Evolutionary conservation across 1,284 basidiomycete genomes (phyloP).

Genomic region (Jaminaea rosea): DNA sequence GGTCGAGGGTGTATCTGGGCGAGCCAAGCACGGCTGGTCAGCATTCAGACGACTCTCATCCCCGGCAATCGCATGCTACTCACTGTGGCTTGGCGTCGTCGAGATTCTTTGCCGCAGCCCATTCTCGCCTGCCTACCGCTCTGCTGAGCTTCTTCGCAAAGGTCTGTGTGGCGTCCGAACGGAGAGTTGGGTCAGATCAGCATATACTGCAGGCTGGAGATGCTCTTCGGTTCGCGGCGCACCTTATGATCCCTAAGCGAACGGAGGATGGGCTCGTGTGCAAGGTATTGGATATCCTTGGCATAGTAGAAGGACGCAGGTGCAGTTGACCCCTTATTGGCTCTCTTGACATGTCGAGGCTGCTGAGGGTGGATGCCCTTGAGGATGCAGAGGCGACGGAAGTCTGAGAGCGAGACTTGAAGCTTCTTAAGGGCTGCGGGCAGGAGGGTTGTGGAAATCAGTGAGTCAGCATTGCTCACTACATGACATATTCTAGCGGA

Average conservation of each 20-base stretch:
- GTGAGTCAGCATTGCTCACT: background rate
- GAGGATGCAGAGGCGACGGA: conserved; percentile 90
- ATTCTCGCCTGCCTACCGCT: conserved; percentile 86
- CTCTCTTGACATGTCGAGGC: conserved; percentile 80
- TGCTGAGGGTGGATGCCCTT: conserved; percentile 99
- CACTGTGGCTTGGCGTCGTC: conserved; percentile 69
- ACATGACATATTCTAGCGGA: background rate
- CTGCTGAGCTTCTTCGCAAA: conserved; percentile 95
- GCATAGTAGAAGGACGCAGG: conserved; percentile 97
- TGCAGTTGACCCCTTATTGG: conserved; percentile 94
- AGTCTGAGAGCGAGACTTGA: conserved; percentile 93
- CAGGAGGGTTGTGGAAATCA: background rate
- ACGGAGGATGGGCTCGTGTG: conserved; percentile 91
- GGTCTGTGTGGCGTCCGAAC: too few relatives aligned
- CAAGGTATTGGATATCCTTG: conserved; percentile 95
- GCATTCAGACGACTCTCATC: too few relatives aligned
- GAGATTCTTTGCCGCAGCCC: conserved; percentile 85
- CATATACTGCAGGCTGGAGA: too few relatives aligned
- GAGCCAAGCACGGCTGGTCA: too few relatives aligned
- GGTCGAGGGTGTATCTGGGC: conserved; percentile 68
- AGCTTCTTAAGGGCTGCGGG: conserved; percentile 53
- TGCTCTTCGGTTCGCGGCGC: too few relatives aligned
- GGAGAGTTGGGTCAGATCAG: too few relatives aligned
- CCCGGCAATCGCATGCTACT: too few relatives aligned
- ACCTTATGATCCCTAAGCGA: conserved; percentile 95